phyloP scores from a whole-genome alignment of 352 stramenopile species.

The Phytophthora fragariae region DNA sequence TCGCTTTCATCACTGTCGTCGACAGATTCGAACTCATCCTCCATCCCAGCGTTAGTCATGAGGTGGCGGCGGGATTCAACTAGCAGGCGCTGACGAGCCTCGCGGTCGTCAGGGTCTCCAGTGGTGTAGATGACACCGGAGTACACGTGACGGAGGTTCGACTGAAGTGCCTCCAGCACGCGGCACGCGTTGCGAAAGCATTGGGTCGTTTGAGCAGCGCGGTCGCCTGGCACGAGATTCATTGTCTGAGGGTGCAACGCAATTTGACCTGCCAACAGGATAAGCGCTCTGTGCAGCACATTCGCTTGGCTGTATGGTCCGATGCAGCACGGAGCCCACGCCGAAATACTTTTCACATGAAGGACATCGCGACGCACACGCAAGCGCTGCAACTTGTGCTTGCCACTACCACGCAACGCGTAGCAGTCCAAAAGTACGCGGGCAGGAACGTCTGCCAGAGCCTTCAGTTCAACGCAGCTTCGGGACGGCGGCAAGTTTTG shows the following conservation, averaged over 20 bases:
- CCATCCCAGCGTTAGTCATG: slow-evolving; percentile 51
- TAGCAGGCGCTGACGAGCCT: slow-evolving; percentile 37
- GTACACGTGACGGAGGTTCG: slow-evolving; percentile 80
- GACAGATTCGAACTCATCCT: slow-evolving; percentile 63
- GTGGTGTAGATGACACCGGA: slow-evolving; percentile 73
- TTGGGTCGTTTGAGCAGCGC: slow-evolving; percentile 54
- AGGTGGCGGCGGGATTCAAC: slow-evolving; percentile 34
- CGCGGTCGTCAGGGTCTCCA: slow-evolving; percentile 37
- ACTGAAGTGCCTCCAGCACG: slow-evolving; percentile 80
- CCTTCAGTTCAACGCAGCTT: slow-evolving; percentile 87
- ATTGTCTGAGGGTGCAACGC: slow-evolving; percentile 96
- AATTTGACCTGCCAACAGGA: slow-evolving; percentile 98
- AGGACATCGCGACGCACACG: slow-evolving; percentile 87
- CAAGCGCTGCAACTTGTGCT: slow-evolving; percentile 64
- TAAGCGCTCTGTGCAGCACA: slow-evolving; percentile 89
- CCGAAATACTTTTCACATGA: slow-evolving; percentile 96
- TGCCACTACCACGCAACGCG: slow-evolving; percentile 77
- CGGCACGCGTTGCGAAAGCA: slow-evolving; percentile 71
- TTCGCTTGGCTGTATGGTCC: slow-evolving; percentile 99
- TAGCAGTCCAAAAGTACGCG: slow-evolving; percentile 93
- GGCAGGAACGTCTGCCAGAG: slow-evolving; percentile 47
- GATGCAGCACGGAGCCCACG: slow-evolving; percentile 98
- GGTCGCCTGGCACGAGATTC: slow-evolving; percentile 73
- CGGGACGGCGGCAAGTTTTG: slow-evolving; percentile 82
- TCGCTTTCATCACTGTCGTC: slow-evolving; percentile 81